A percentile compares a stretch with the other conserved stretches of the same genome.
phyloP scores from a whole-genome alignment of 768 basidiomycete genomes.

The Lactarius hengduanensis region DNA sequence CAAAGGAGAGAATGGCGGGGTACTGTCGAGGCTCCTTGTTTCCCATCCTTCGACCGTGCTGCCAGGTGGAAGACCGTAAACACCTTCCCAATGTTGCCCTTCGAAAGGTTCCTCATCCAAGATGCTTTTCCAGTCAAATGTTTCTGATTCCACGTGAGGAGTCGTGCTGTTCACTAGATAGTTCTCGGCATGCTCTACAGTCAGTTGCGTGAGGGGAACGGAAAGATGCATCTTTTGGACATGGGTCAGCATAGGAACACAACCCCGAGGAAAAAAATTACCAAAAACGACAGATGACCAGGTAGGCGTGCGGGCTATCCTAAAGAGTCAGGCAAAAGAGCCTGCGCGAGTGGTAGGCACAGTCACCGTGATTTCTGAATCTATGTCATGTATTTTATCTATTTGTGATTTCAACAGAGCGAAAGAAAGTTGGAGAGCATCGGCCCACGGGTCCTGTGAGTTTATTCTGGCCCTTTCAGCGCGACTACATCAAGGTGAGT shows the following conservation, averaged over 20 bases:
- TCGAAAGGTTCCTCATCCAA: conserved; percentile 81
- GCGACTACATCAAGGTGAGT: conserved; percentile 42
- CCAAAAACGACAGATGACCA: conserved; percentile 71
- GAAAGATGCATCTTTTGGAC: conserved; percentile 54
- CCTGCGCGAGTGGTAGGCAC: not conserved
- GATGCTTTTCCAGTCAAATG: conserved; percentile 76
- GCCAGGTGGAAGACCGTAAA: conserved; percentile 55
- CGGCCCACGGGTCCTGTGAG: conserved; percentile 57
- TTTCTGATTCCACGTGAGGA: conserved; percentile 39
- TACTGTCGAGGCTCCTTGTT: conserved; percentile 53
- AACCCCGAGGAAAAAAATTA: conserved; percentile 33
- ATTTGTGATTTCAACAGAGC: conserved; percentile 50
- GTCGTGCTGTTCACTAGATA: conserved; percentile 50
- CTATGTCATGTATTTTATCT: conserved; percentile 54
- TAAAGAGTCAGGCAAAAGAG: conserved; percentile 4
- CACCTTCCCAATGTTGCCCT: conserved; percentile 82
- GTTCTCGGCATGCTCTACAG: conserved; percentile 52
- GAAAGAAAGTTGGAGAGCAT: conserved; percentile 58
- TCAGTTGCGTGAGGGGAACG: conserved; percentile 47
- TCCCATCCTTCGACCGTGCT: conserved; percentile 45
- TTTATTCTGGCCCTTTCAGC: conserved; percentile 69
- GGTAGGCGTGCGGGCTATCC: conserved; percentile 37
- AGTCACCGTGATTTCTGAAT: conserved; percentile 61
- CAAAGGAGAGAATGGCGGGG: conserved; percentile 66
- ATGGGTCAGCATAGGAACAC: conserved; percentile 2